phyloP scores from a whole-genome alignment of 768 basidiomycete genomes.

The Lactifluus pinguis region DNA sequence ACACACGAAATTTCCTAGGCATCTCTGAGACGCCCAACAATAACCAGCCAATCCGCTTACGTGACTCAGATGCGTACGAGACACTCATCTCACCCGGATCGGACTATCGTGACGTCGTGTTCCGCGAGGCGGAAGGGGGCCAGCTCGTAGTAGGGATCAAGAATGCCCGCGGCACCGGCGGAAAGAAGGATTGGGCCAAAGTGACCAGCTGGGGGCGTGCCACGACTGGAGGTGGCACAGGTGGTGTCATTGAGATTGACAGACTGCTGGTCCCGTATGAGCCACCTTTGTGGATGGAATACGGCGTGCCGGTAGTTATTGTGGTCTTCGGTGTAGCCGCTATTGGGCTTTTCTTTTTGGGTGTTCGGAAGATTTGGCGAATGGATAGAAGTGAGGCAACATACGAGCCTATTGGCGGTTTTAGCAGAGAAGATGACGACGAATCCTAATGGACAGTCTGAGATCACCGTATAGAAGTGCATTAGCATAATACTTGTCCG shows the following conservation, averaged over 20 bases:
- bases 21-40: slow-evolving; percentile 39
- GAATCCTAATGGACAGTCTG: slow-evolving; percentile 18
- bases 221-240: slow-evolving; percentile 60
- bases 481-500: neutral
- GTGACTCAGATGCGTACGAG: slow-evolving; percentile 61
- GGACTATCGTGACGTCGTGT: slow-evolving; percentile 76
- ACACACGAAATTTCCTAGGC: slow-evolving; percentile 21
- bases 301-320: slow-evolving; percentile 59
- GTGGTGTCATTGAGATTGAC: slow-evolving; percentile 88
- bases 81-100: slow-evolving; percentile 64
- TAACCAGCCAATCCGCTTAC: slow-evolving; percentile 64
- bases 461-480: neutral
- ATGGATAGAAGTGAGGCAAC: slow-evolving; percentile 74
- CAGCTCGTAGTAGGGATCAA: slow-evolving; percentile 62
- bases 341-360: slow-evolving; percentile 65
- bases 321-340: slow-evolving; percentile 47
- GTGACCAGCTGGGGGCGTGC: slow-evolving; percentile 71
- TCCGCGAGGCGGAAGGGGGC: slow-evolving; percentile 44
- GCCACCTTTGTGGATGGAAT: slow-evolving; percentile 78
- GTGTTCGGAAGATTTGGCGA: slow-evolving; percentile 62
- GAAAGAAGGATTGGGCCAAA: slow-evolving; percentile 51
- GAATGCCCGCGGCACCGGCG: slow-evolving; percentile 59
- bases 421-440: slow-evolving; percentile 48
- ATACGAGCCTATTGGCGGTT: slow-evolving; percentile 85
- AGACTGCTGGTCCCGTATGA: slow-evolving; percentile 74